Conservation (phyloP, 2,329 filamentous ascomycete species). For the Aureobasidium sp. region DNA sequence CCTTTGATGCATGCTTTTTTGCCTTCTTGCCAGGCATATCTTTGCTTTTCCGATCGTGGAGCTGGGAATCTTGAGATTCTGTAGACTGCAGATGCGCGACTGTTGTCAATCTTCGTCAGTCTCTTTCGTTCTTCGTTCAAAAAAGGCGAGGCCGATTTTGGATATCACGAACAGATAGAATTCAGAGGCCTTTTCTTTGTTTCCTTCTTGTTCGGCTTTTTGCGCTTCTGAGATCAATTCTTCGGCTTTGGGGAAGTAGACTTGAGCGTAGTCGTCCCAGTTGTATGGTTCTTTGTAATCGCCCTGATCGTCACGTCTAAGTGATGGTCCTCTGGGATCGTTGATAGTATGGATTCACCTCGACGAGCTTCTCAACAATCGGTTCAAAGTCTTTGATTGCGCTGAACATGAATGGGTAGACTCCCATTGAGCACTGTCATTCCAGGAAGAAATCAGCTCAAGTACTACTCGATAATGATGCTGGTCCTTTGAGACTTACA, state of each 20-base stretch:
- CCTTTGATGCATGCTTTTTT: slow-evolving; percentile 58
- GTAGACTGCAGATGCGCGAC: slow-evolving; percentile 64
- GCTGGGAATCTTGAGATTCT: slow-evolving; percentile 65
- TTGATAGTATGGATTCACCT: slow-evolving; percentile 35
- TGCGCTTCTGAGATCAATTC: slow-evolving; percentile 49
- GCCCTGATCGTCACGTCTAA: slow-evolving; percentile 33
- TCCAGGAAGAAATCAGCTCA: no score
- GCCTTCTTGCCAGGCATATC: slow-evolving; percentile 57
- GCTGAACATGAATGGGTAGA: slow-evolving; percentile 63
- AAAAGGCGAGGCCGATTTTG: no score
- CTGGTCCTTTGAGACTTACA: slow-evolving; percentile 40
- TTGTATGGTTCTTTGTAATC: slow-evolving; percentile 58
- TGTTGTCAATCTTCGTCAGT: slow-evolving; percentile 21
- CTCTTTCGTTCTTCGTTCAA: no score
- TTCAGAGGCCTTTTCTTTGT: slow-evolving; percentile 49
- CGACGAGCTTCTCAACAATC: slow-evolving; percentile 57
- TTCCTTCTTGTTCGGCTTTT: slow-evolving; percentile 42
- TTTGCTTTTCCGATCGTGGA: slow-evolving; percentile 44
- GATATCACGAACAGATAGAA: slow-evolving; percentile 49
- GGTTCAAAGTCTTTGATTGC: slow-evolving; percentile 61
- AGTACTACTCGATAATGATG: no score
- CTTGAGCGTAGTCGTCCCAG: slow-evolving; percentile 56
- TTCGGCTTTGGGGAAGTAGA: slow-evolving; percentile 55
- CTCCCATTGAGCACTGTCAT: slow-evolving; percentile 41
- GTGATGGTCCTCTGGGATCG: no score